Conservation (phyloP, 257 asterid genomes). For the Solanum chilense region DNA sequence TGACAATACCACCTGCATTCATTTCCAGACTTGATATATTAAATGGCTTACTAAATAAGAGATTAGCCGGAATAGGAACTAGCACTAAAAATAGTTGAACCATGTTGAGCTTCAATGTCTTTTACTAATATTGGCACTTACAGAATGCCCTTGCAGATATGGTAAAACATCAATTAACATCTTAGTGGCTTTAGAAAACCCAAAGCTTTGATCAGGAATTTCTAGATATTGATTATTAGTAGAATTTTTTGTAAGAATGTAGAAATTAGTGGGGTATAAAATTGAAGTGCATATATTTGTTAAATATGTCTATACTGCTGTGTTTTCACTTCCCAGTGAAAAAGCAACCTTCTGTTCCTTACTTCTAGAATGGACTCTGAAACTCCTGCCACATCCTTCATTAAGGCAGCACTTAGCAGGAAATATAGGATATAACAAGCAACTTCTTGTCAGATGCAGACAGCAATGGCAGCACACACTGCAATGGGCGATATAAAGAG, state of each 20-base stretch:
- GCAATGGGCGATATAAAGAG: background rate
- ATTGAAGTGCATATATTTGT: background rate
- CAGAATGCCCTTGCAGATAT: background rate
- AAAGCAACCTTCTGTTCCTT: background rate
- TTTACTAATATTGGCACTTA: background rate
- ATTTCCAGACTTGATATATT: background rate
- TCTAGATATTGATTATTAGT: background rate
- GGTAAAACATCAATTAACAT: background rate
- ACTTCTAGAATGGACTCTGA: background rate
- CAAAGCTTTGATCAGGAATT: background rate
- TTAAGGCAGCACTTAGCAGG: background rate
- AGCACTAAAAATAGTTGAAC: background rate
- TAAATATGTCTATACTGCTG: background rate
- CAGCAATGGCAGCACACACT: background rate
- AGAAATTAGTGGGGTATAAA: background rate
- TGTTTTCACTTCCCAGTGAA: background rate
- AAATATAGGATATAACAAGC: background rate
- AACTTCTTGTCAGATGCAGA: background rate
- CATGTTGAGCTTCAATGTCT: background rate
- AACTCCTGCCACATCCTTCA: background rate
- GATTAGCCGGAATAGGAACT: background rate
- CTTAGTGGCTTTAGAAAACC: background rate
- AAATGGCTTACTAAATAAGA: background rate
- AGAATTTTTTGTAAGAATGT: background rate
- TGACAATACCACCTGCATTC: conserved; percentile 3